Percentiles rank a stretch among this genome's conserved stretches.
Conservation (phyloP, 2,329 filamentous ascomycete species). For the Chaetomiaceae sp. region DNA sequence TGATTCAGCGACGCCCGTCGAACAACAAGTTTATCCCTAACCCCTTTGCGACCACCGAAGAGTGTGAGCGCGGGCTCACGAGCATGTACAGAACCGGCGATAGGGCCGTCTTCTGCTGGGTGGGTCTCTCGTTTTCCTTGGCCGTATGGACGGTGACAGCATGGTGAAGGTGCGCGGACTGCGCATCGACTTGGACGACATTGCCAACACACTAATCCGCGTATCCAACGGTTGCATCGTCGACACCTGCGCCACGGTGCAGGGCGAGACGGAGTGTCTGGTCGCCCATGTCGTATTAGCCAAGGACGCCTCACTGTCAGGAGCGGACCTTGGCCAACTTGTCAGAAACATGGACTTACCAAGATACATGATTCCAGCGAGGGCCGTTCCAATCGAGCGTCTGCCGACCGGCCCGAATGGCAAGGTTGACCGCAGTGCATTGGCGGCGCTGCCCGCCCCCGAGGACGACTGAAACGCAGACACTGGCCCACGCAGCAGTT, state of each 20-base stretch:
- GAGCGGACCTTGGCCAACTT: background rate
- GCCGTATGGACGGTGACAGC: conserved; percentile 4
- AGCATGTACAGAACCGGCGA: conserved; percentile 8
- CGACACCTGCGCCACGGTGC: background rate
- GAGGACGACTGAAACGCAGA: background rate
- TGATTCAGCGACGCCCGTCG: background rate
- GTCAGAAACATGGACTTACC: background rate
- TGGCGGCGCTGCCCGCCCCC: background rate
- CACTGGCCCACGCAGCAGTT: no score
- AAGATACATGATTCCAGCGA: background rate
- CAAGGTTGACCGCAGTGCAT: background rate
- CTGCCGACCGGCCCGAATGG: background rate
- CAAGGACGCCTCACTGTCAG: background rate
- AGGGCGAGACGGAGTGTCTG: background rate
- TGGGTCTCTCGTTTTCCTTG: conserved; percentile 7
- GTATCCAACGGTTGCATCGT: background rate
- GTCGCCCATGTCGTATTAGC: background rate
- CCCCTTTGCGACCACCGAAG: background rate
- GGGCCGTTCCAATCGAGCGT: background rate
- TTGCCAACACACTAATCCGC: background rate
- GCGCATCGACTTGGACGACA: conserved; percentile 1
- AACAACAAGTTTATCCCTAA: background rate
- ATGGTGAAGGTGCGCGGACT: conserved; percentile 6
- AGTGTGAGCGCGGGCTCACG: background rate
- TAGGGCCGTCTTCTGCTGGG: background rate